These are phyloP conservation scores for Podospora pseudocomata DNA, from an alignment of 495 filamentous ascomycete species.

Conservation along the genomic window DNA sequence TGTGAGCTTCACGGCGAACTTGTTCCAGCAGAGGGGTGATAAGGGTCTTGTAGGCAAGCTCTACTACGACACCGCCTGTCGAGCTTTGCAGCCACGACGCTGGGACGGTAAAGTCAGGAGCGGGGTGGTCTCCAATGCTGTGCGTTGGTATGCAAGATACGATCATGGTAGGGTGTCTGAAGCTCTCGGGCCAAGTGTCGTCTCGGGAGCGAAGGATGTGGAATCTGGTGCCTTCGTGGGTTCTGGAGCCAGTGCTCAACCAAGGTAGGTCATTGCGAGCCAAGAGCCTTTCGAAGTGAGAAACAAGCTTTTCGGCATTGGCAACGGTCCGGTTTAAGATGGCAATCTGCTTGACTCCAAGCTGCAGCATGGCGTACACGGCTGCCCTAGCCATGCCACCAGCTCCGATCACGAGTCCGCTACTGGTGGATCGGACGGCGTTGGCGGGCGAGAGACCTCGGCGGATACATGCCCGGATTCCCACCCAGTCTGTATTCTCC, in stretches of 20 bases:
- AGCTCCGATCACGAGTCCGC: slow-evolving; percentile 66
- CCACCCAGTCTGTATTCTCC: slow-evolving; percentile 78
- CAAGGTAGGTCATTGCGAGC: slow-evolving; percentile 32
- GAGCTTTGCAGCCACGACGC: slow-evolving; percentile 62
- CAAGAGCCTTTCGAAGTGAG: slow-evolving; percentile 55
- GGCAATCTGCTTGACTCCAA: slow-evolving; percentile 70
- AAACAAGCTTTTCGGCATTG: slow-evolving; percentile 59
- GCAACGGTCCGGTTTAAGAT: slow-evolving; percentile 62
- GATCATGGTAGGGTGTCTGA: slow-evolving; percentile 60
- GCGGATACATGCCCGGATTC: slow-evolving; percentile 59
- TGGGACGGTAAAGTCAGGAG: slow-evolving; percentile 67
- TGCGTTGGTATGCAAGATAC: slow-evolving; percentile 68
- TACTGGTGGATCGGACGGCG: slow-evolving; percentile 60
- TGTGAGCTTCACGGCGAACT: slow-evolving; percentile 56
- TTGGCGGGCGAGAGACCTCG: slow-evolving; percentile 72
- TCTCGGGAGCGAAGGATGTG: slow-evolving; percentile 54
- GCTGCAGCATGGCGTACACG: slow-evolving; percentile 69
- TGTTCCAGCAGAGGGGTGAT: slow-evolving; percentile 63
- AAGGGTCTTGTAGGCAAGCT: slow-evolving; percentile 67
- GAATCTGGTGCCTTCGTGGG: slow-evolving; percentile 49
- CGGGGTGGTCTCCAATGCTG: slow-evolving; percentile 53
- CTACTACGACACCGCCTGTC: slow-evolving; percentile 68
- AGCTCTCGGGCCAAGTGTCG: slow-evolving; percentile 60
- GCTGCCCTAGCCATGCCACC: slow-evolving; percentile 74
- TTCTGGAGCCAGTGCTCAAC: slow-evolving; percentile 47